Evolutionary conservation across 345 rosid genomes (phyloP), one percentile per base, ranked within the genome.

Genomic region (Boechera retrofracta): DNA sequence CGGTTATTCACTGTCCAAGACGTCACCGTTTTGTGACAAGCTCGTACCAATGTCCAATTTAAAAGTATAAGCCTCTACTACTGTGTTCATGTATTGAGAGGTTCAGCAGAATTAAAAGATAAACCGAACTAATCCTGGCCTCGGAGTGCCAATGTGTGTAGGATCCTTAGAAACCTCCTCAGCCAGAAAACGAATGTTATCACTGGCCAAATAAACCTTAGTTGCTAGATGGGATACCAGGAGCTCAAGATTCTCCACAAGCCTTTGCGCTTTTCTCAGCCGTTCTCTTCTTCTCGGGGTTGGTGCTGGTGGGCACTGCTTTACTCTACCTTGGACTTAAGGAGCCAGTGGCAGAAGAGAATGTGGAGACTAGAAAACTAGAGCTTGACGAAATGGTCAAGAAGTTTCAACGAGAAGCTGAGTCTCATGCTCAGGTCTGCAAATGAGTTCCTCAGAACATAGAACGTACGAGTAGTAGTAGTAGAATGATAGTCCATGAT

Each of bases 211-310:
- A n/a, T n/a, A n/a, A n/a, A n/a, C n/a, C n/a, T n/a, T n/a, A n/a
- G n/a, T n/a, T n/a, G n/a, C 91, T 89, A 57, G 89, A 86, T 63
- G 91, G 94, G 38, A 89, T 89, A 10, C 94, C 89, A 12, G 89
- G 91, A 82, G 54, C 78, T n/a, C 57, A 55, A 36, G 64, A 67
- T 32, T 73, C 77, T 45, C 86, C 91, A 2, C 79, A 79, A 63
- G 91, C 87, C 15, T 89, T 89, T 73, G 74, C 56, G 1, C 8
- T 85, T 24, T 87, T 87, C 82, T 73, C 90, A 10, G 68, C 51
- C 31, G 48, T 86, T 65, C 84, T 89, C 2, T 41, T 85, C 66
- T 71, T 80, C 31, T 31, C 85, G 2, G 94, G 89, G 56, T 54
- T 74, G 21, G 79, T 74, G 10, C 66, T 87, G 39, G 86, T 87